phyloP scores from a whole-genome alignment of 139 green algal genomes.

The Axilococcus clingmanii region DNA sequence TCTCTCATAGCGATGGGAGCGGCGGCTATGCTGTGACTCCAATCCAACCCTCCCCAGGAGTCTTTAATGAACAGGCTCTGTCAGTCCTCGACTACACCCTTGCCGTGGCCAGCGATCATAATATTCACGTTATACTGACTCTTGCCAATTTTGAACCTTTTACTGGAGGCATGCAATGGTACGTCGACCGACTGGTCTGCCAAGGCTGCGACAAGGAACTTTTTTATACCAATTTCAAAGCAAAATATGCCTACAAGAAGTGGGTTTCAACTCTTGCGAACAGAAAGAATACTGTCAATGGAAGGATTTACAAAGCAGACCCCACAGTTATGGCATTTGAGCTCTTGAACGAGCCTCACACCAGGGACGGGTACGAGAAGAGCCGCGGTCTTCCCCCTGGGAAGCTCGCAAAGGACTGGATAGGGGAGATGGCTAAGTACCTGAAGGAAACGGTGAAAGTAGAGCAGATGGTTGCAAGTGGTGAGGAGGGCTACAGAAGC shows the following conservation, averaged over 20 bases:
- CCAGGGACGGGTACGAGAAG: constrained; percentile 9
- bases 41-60: constrained; percentile 6
- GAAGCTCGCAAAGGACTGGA: constrained; percentile 16
- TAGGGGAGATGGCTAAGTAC: constrained; percentile 14
- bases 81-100: constrained; percentile 35
- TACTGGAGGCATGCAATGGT: constrained; percentile 24
- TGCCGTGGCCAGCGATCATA: constrained; percentile 21
- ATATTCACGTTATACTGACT: constrained; percentile 28
- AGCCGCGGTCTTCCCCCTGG: background rate
- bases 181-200: constrained; percentile 14
- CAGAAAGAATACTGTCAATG: constrained; percentile 21
- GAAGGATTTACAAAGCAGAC: constrained; percentile 18
- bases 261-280: constrained; percentile 10
- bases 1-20: constrained; percentile 8
- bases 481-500: constrained; percentile 23
- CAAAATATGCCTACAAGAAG: constrained; percentile 4
- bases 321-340: constrained; percentile 33
- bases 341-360: constrained; percentile 28
- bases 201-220: constrained; percentile 13
- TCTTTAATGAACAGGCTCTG: constrained; percentile 37
- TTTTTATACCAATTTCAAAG: constrained; percentile 23
- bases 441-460: constrained; percentile 14
- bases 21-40: background rate
- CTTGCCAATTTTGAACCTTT: constrained; percentile 35
- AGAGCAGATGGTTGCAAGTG: constrained; percentile 29